These are phyloP conservation scores for Phialemonium atrogriseum DNA, from an alignment of 2,329 filamentous ascomycete genomes.

Conservation along the genomic window DNA sequence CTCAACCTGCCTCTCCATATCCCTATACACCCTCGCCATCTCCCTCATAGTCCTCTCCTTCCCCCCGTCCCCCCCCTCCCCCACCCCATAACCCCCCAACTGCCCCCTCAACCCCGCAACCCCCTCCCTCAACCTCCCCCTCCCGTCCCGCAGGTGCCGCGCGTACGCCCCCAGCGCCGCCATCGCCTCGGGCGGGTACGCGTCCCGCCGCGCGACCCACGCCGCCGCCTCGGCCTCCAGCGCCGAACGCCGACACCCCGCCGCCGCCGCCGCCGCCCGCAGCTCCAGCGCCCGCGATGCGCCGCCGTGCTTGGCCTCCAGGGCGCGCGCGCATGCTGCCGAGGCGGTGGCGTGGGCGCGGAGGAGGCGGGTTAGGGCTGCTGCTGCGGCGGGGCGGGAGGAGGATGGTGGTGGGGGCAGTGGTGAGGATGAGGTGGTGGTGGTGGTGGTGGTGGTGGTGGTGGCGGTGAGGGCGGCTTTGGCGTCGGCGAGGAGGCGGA, in stretches of 20 bases:
- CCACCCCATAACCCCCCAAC: conserved; percentile 42
- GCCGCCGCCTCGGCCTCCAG: conserved; percentile 27
- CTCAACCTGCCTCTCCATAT: conserved; percentile 40
- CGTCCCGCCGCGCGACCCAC: conserved; percentile 24
- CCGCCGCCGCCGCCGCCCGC: conserved; percentile 34
- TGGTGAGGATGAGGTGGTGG: conserved; percentile 29
- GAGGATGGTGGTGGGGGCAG: conserved; percentile 29
- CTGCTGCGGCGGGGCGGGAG: too few relatives aligned
- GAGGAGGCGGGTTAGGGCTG: conserved; percentile 30
- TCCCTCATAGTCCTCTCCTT: conserved; percentile 45
- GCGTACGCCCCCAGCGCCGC: conserved; percentile 38
- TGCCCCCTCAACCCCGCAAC: conserved; percentile 32
- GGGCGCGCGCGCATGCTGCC: conserved; percentile 34
- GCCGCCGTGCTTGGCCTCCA: conserved; percentile 48
- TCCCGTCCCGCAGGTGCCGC: conserved; percentile 40
- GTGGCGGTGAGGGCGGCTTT: conserved; percentile 24
- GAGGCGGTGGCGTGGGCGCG: conserved; percentile 29
- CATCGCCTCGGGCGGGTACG: conserved; percentile 36
- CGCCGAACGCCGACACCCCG: conserved; percentile 33
- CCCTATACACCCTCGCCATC: conserved; percentile 41
- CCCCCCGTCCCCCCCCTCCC: conserved; percentile 17
- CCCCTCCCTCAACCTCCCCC: conserved; percentile 33
- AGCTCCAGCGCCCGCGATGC: conserved; percentile 43
- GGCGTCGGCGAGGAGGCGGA: conserved; percentile 19
- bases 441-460: conserved; percentile 30